Percentiles rank a stretch among this genome's conserved stretches.
phyloP scores from a whole-genome alignment of 2,329 filamentous ascomycete species.

The Talaromyces sp. region DNA sequence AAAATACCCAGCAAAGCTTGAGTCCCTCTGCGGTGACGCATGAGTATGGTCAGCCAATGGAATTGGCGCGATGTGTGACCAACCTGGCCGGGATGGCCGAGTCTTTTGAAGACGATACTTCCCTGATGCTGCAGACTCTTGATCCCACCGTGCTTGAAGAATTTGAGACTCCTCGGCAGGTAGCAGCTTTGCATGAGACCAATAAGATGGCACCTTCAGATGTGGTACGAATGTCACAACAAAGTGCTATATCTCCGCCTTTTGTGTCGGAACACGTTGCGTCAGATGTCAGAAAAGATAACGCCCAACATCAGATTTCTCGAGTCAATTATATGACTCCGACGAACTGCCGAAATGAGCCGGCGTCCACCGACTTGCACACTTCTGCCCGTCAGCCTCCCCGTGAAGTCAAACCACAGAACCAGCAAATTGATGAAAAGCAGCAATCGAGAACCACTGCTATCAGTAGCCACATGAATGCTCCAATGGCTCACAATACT shows the following conservation, averaged over 20 bases:
- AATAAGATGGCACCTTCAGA: background rate
- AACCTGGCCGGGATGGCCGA: conserved; percentile 5
- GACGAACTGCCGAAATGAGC: background rate
- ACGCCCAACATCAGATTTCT: background rate
- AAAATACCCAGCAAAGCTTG: background rate
- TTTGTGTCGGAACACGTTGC: background rate
- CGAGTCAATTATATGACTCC: background rate
- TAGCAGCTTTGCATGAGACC: background rate
- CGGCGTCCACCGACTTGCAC: background rate
- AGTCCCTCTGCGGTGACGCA: background rate
- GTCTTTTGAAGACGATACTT: conserved; percentile 36
- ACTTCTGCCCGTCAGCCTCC: background rate
- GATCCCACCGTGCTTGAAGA: conserved; percentile 22
- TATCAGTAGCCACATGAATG: background rate
- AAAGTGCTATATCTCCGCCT: background rate
- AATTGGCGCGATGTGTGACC: background rate
- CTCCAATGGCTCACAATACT: background rate
- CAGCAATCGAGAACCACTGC: background rate
- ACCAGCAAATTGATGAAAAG: background rate
- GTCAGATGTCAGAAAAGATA: background rate
- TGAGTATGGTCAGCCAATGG: background rate
- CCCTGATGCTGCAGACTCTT: conserved; percentile 28
- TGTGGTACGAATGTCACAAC: no score
- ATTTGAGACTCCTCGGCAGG: conserved; percentile 15
- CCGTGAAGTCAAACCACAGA: background rate